Evolutionary conservation across 2,329 filamentous ascomycete genomes (phyloP), one percentile per base, ranked within the genome.

Genomic region (Ophiosphaerella narmari): DNA sequence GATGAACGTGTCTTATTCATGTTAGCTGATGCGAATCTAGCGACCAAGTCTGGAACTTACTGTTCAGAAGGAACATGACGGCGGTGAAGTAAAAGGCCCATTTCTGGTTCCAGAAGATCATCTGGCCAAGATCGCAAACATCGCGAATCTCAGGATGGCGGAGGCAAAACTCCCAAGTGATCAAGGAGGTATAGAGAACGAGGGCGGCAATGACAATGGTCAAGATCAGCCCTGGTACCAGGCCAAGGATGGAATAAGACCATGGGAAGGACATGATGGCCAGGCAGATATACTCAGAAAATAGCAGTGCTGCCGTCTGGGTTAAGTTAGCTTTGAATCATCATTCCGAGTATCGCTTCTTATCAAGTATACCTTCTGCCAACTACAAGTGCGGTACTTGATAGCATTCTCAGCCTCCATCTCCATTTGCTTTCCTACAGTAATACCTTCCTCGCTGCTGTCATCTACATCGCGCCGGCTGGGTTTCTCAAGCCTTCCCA

Each of bases 211-310:
- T 82, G 26, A 93, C 82, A 2, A 89, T 80, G 0, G 92, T 96
- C 68, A 96, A 70, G 54, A 96, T 93, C 46, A 97, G 73, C 21
- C 89, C 91, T 0, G 92, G 91, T 0, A 96, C 90, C 13, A 97
- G 81, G 7, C 92, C 92, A 7, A 97, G 82, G 24, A 93, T 78
- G 37, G 90, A 90, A 74, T 97, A 97, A 0, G 91, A 96, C 82
- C 89, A 96, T 0, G 92, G 92, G 62, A 97, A 97, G 43, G 90
- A 95, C 91, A 97, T 96, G 69, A 96, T 96, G 18, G 83, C 83
- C 74, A 97, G 77, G 71, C 91, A 96, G 52, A 97, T 97, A 72
- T 97, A 97, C 78, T 97, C 92, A 43, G 90, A 94, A 75, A 97
- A 96, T 43, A 97, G 84, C 61, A 96, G 74, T 1, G 88, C 91